These are phyloP conservation scores for Artomyces pyxidatus DNA, from an alignment of 768 basidiomycete genomes.

Conservation along the genomic window DNA sequence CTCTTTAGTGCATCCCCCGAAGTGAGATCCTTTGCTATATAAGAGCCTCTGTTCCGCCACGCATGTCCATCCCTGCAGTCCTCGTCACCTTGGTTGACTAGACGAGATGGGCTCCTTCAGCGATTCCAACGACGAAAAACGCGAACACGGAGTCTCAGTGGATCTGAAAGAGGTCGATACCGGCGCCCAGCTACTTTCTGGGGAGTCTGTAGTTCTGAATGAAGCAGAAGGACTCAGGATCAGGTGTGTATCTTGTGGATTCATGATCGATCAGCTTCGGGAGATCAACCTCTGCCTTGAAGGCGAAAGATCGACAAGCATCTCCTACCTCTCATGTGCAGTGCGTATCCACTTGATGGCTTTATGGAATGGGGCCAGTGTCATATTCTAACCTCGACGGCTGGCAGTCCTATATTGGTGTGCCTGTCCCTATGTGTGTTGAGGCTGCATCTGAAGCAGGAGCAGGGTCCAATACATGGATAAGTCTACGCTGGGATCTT, in stretches of 20 bases:
- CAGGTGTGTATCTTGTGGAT: constrained; percentile 24
- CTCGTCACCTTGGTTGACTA: not conserved
- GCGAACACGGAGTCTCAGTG: constrained; percentile 24
- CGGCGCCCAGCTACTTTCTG: constrained; percentile 48
- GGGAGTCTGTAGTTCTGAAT: constrained; percentile 36
- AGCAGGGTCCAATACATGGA: constrained; percentile 71
- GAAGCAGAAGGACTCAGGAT: constrained; percentile 44
- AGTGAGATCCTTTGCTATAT: too few species aligned
- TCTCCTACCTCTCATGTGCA: constrained; percentile 64
- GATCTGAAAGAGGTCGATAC: constrained; percentile 49
- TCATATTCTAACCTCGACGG: not conserved
- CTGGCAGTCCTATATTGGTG: constrained; percentile 48
- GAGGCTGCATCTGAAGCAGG: constrained; percentile 1
- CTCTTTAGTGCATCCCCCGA: too few species aligned
- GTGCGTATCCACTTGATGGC: constrained; percentile 34
- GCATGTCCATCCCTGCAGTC: too few species aligned
- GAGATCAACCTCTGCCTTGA: constrained; percentile 19
- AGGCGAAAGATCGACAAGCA: constrained; percentile 55
- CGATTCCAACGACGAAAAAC: constrained; percentile 3
- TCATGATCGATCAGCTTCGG: not conserved
- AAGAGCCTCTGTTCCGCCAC: too few species aligned
- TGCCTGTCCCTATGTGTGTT: not conserved
- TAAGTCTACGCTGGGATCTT: constrained; percentile 59
- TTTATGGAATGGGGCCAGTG: not conserved
- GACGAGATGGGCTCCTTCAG: constrained; percentile 7